phyloP scores from a whole-genome alignment of 192 early-diverging fungal species.

The Entomortierella parvispora region DNA sequence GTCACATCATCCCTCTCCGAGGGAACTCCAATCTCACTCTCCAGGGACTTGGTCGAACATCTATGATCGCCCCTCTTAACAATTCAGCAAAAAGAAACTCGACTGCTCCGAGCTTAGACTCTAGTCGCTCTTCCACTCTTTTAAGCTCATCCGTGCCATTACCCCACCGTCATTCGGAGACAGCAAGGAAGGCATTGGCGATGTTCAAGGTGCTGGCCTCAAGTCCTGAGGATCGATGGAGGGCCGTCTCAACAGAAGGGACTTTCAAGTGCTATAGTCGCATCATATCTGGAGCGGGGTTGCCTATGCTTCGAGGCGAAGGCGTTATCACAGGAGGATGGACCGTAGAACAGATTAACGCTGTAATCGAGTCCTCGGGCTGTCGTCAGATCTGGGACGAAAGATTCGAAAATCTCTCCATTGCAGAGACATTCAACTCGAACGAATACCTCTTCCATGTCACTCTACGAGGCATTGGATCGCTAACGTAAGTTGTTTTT shows the following conservation, averaged over 20 bases:
- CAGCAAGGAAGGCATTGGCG: constrained; percentile 49
- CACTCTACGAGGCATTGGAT: constrained; percentile 44
- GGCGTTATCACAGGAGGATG: constrained; percentile 57
- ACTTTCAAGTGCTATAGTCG: constrained; percentile 61
- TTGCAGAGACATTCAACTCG: constrained; percentile 59
- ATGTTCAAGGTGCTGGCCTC: constrained; percentile 57
- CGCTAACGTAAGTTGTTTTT: constrained; percentile 41
- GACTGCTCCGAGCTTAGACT: constrained; percentile 32
- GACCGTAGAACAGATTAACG: constrained; percentile 64
- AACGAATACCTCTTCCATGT: constrained; percentile 60
- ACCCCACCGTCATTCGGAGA: constrained; percentile 51
- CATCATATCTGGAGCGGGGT: constrained; percentile 40
- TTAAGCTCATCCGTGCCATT: constrained; percentile 13
- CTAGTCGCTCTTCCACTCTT: constrained; percentile 34
- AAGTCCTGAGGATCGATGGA: constrained; percentile 59
- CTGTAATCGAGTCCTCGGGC: constrained; percentile 57
- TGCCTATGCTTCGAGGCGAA: constrained; percentile 64
- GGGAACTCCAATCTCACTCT: constrained; percentile 15
- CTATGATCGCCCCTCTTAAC: background rate
- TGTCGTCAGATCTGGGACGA: constrained; percentile 65
- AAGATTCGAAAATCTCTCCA: constrained; percentile 56
- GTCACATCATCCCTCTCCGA: constrained; percentile 32
- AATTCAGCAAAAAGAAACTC: constrained; percentile 33
- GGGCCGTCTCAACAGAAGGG: constrained; percentile 52
- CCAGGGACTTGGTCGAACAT: constrained; percentile 13